Evolutionary conservation across 352 stramenopile species (phyloP), one percentile per base, ranked within the genome.

Genomic region (Peronosclerospora sorghi): DNA sequence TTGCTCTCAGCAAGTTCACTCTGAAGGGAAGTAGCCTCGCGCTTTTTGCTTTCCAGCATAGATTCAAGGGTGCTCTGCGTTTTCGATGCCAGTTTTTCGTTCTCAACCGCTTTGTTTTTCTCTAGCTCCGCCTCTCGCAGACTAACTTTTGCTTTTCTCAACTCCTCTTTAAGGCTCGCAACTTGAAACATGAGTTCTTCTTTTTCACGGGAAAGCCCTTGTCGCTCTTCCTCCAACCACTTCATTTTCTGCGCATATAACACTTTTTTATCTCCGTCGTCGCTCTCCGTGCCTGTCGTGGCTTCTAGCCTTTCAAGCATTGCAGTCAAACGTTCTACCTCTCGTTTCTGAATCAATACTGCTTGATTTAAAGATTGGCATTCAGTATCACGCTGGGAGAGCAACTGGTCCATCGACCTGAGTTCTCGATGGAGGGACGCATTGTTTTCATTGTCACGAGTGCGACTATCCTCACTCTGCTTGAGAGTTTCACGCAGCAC

Each of bases 391-490:
- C 75, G 73, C 32, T 87, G 59, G 7, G 58, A 61, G 8, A 91
- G 28, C 13, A 84, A 42, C 35, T 81, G 79, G 45, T 88, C 72
- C 71, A 91, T 76, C 13, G 75, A 65, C 2, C 68, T 58, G 21
- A 86, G 53, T 30, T 91, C 74, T 2, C 67, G 60, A 32, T 91
- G 69, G 2, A 86, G 54, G 4, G 71, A 83, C 6, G 59, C 59
- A 41, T 83, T 89, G 39, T 86, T 86, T 44, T 89, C 77, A 8
- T 41, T 68, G 14, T 84, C 73, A n/a, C 82, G 53, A 8, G 46
- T 41, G 5, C 52, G 65, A 0, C 53, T 65, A 14, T 83, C 60
- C 37, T 87, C 73, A 10, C 58, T 68, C 42, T 75, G 63, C 17
- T 80, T 69, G 1, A 91, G 56, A 6, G 59, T 68, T 24, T 73